Percentiles rank a stretch among this genome's conserved stretches.
These are phyloP conservation scores for Candida ponderosae DNA, from an alignment of 805 yeast genomes.

Conservation along the genomic window DNA sequence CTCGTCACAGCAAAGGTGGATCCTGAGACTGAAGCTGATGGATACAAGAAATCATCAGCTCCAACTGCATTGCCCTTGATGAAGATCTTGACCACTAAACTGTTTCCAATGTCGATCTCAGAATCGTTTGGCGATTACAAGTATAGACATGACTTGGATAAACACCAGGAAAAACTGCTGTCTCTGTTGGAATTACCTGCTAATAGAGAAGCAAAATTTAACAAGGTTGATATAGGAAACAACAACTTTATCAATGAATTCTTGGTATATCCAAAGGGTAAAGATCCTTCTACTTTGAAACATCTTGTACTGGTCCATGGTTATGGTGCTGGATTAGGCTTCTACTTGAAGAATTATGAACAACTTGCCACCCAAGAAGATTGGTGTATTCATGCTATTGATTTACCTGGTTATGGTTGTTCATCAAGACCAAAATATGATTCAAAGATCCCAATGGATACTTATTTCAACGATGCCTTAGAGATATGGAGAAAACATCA, in stretches of 20 bases:
- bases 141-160: conserved; percentile 27
- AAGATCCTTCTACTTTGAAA: conserved; percentile 20
- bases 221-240: conserved; percentile 32
- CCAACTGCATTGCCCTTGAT: conserved; percentile 61
- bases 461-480: conserved; percentile 45
- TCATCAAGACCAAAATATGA: conserved; percentile 71
- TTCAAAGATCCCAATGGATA: conserved; percentile 22
- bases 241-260: conserved; percentile 72
- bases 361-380: conserved; percentile 30
- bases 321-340: conserved; percentile 90
- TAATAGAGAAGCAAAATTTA: conserved; percentile 19
- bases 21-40: conserved; percentile 3
- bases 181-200: conserved; percentile 40
- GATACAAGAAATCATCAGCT: conserved; percentile 47
- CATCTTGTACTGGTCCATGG: conserved; percentile 83
- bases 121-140: conserved; percentile 49
- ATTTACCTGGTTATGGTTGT: conserved; percentile 84
- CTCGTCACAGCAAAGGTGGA: background rate
- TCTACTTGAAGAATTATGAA: conserved; percentile 70
- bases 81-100: conserved; percentile 33
- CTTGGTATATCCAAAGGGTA: conserved; percentile 43
- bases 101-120: conserved; percentile 48
- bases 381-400: conserved; percentile 82
- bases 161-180: conserved; percentile 39
- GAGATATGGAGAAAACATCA: conserved; percentile 52